These are phyloP conservation scores for Simplicillium aogashimaense DNA, from an alignment of 2,329 filamentous ascomycete genomes.

Conservation along the genomic window DNA sequence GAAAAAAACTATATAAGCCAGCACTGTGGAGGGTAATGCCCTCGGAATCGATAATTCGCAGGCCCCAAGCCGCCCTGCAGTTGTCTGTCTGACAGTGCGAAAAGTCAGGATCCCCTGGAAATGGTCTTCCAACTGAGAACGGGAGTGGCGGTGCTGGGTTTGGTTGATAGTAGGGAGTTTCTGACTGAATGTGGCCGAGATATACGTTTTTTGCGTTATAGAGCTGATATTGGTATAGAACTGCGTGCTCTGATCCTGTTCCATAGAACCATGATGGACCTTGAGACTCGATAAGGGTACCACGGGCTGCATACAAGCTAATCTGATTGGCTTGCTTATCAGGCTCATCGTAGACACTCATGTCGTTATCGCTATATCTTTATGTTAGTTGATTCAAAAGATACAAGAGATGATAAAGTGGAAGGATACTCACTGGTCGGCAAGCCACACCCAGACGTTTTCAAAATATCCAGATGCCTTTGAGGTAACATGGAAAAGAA, in stretches of 20 bases:
- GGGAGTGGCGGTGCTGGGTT: slow-evolving; percentile 34
- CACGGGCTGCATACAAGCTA: slow-evolving; percentile 22
- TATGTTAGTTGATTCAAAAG: too few species aligned
- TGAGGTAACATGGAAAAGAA: slow-evolving; percentile 32
- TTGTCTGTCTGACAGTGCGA: slow-evolving; percentile 10
- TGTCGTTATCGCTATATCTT: background rate
- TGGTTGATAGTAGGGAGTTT: slow-evolving; percentile 48
- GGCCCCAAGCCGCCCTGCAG: slow-evolving; percentile 33
- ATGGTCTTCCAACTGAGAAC: slow-evolving; percentile 19
- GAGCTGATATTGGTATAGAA: slow-evolving; percentile 42
- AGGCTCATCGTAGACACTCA: background rate
- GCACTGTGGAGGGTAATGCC: slow-evolving; percentile 40
- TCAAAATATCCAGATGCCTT: slow-evolving; percentile 33
- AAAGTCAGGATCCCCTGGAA: slow-evolving; percentile 8
- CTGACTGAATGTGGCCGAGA: slow-evolving; percentile 41
- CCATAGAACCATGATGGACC: slow-evolving; percentile 34
- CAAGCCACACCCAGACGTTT: slow-evolving; percentile 54
- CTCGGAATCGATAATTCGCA: slow-evolving; percentile 37
- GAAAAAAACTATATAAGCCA: slow-evolving; percentile 50
- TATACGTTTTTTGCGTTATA: slow-evolving; percentile 36
- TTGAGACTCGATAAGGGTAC: slow-evolving; percentile 21
- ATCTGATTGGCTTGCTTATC: slow-evolving; percentile 13
- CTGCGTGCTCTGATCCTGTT: slow-evolving; percentile 38
- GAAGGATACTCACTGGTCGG: too few species aligned
- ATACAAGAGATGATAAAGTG: too few species aligned